A percentile compares a stretch with the other conserved stretches of the same genome.
Conservation (phyloP, 345 rosid species). For the Acer negundo region DNA sequence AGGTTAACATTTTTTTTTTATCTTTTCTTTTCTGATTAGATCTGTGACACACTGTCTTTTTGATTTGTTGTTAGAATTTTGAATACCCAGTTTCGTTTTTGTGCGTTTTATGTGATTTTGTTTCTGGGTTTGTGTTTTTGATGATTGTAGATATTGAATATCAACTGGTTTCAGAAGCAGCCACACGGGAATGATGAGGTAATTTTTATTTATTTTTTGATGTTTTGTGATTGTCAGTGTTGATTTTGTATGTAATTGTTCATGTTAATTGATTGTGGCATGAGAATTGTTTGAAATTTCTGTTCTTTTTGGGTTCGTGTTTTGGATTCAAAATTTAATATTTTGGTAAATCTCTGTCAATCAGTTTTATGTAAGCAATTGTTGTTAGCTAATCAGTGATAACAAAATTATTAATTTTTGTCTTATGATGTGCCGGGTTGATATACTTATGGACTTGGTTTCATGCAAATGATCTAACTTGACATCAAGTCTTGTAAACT, state of each 20-base stretch:
- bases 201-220: background rate
- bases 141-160: constrained; percentile 68
- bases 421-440: no score
- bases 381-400: background rate
- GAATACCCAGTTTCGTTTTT: constrained; percentile 5
- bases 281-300: background rate
- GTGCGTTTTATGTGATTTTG: constrained; percentile 1
- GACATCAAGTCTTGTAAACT: background rate
- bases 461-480: background rate
- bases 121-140: constrained; percentile 22
- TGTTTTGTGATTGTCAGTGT: background rate
- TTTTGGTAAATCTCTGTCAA: background rate
- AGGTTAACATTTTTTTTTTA: constrained; percentile 42
- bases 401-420: no score
- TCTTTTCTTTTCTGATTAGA: background rate
- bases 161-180: constrained; percentile 89
- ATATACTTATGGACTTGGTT: background rate
- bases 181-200: constrained; percentile 95
- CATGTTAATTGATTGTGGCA: background rate
- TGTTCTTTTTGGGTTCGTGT: background rate
- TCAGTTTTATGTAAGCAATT: constrained; percentile 2
- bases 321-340: background rate
- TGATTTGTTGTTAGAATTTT: constrained; percentile 15
- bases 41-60: background rate
- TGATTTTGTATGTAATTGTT: background rate